These are phyloP conservation scores for Nitzschia sp. DNA, from an alignment of 108 stramenopile genomes.

Conservation along the genomic window DNA sequence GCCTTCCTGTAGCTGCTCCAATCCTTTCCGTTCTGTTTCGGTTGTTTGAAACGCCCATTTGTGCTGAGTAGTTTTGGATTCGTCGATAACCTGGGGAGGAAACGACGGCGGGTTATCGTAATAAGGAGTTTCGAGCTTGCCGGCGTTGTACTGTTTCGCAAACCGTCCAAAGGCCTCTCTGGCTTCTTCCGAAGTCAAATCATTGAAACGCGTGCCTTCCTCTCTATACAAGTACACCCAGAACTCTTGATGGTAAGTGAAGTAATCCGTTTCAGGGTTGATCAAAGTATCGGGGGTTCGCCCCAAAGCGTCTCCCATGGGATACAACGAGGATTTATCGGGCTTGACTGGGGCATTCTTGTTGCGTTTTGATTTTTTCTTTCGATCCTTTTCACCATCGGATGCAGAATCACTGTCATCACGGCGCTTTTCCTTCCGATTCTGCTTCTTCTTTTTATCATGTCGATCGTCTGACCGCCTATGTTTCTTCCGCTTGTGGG, in stretches of 20 bases:
- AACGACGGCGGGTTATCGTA: slow-evolving; percentile 44
- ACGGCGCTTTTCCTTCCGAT: slow-evolving; percentile 10
- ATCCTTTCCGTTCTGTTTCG: slow-evolving; percentile 51
- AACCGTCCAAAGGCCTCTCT: slow-evolving; percentile 65
- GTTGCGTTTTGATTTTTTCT: slow-evolving; percentile 11
- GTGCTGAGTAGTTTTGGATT: slow-evolving; percentile 74
- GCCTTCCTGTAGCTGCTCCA: slow-evolving; percentile 62
- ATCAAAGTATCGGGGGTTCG: slow-evolving; percentile 43
- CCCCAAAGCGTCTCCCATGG: slow-evolving; percentile 38
- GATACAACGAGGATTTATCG: slow-evolving; percentile 33
- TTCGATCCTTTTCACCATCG: slow-evolving; percentile 18
- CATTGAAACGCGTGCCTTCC: slow-evolving; percentile 74
- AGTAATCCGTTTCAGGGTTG: slow-evolving; percentile 74
- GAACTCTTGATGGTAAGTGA: slow-evolving; percentile 74
- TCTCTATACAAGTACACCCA: slow-evolving; percentile 75
- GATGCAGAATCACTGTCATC: background rate
- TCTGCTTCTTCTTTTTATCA: background rate
- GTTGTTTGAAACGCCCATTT: slow-evolving; percentile 73
- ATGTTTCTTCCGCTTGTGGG: background rate
- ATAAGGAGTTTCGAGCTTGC: slow-evolving; percentile 63
- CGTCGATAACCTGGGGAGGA: slow-evolving; percentile 64
- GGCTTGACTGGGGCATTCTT: slow-evolving; percentile 7
- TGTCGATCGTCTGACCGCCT: background rate
- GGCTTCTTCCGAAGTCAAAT: slow-evolving; percentile 62
- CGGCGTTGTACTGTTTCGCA: slow-evolving; percentile 63